These are phyloP conservation scores for Fraxinus americana DNA, from an alignment of 257 asterid genomes.

Conservation along the genomic window DNA sequence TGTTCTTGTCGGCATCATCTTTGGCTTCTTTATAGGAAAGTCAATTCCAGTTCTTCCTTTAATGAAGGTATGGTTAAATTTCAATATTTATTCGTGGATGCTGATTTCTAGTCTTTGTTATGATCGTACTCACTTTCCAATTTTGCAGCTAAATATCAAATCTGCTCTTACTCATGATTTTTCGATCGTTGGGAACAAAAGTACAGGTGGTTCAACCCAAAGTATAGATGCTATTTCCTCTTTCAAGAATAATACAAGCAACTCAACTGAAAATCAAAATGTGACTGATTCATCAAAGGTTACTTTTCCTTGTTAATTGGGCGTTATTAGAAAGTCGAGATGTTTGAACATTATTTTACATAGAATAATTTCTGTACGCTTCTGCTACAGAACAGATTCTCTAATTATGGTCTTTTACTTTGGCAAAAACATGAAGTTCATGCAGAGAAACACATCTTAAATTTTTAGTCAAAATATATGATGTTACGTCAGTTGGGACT, in stretches of 20 bases:
- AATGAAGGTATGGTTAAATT: constrained; percentile 47
- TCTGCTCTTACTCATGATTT: constrained; percentile 38
- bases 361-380: background rate
- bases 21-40: constrained; percentile 71
- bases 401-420: background rate
- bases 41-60: constrained; percentile 55
- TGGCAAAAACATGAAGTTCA: background rate
- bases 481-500: background rate
- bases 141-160: constrained; percentile 59
- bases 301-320: background rate
- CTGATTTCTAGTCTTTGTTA: background rate
- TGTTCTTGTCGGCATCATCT: constrained; percentile 51
- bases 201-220: background rate
- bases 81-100: background rate
- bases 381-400: too few relatives aligned
- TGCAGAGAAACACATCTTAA: background rate
- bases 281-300: constrained; percentile 7
- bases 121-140: constrained; percentile 19
- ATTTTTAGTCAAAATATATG: background rate
- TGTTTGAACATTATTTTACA: background rate
- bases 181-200: background rate
- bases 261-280: background rate
- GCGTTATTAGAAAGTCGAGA: background rate
- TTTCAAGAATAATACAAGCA: background rate
- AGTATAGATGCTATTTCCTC: background rate